A percentile compares a stretch with the other conserved stretches of the same genome.
Conservation (phyloP, 1,139 yeast genomes). For the Diutina catenulata region DNA sequence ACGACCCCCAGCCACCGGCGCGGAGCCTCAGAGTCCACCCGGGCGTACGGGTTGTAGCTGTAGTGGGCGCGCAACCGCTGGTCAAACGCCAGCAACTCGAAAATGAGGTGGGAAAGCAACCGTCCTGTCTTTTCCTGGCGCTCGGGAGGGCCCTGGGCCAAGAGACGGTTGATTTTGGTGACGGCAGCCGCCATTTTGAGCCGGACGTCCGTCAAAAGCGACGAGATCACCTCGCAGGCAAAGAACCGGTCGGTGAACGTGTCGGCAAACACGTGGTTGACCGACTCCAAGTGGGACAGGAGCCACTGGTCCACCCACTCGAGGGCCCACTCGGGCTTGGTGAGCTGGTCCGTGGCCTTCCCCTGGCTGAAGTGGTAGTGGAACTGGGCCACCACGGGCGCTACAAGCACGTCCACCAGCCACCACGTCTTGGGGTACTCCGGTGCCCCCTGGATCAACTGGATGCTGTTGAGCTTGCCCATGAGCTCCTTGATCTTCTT, state of each 20-base stretch:
- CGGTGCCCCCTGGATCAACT: constrained; percentile 12
- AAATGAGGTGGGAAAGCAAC: constrained; percentile 47
- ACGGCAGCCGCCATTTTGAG: constrained; percentile 17
- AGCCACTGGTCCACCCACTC: constrained; percentile 42
- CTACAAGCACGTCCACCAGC: constrained; percentile 46
- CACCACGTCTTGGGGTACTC: constrained; percentile 38
- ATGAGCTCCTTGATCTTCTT: not conserved
- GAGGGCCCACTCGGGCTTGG: constrained; percentile 77
- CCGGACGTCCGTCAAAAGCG: constrained; percentile 40
- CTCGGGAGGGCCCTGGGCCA: constrained; percentile 11
- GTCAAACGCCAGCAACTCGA: constrained; percentile 51
- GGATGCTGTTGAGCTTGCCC: constrained; percentile 5
- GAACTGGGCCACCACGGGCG: constrained; percentile 51
- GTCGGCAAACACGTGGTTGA: constrained; percentile 17
- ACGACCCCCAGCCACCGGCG: constrained; percentile 49
- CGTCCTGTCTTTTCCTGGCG: constrained; percentile 35
- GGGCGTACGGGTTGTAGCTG: constrained; percentile 40
- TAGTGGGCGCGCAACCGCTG: constrained; percentile 39
- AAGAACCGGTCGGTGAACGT: constrained; percentile 17
- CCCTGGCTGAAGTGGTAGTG: constrained; percentile 58
- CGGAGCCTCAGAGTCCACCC: constrained; percentile 17
- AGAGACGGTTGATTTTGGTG: constrained; percentile 15
- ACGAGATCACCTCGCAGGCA: constrained; percentile 41
- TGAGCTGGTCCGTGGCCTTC: constrained; percentile 53
- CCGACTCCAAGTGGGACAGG: constrained; percentile 23